phyloP scores from a whole-genome alignment of 805 yeast species.

The Ogataea ramenticola region DNA sequence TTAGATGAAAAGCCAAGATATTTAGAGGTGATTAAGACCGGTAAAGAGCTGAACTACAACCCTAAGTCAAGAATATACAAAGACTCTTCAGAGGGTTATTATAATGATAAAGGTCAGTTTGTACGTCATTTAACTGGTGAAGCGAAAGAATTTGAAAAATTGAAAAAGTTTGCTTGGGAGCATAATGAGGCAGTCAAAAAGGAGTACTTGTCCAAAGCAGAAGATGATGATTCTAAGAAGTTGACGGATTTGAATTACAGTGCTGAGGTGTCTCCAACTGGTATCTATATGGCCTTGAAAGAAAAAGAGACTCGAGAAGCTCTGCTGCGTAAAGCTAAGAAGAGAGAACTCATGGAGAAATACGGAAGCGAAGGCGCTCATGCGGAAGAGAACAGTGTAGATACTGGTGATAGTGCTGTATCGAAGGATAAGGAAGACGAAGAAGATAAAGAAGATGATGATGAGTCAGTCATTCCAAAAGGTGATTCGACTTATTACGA shows the following conservation, averaged over 20 bases:
- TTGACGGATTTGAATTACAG: conserved; percentile 18
- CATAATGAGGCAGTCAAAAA: conserved; percentile 7
- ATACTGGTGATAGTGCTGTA: not conserved
- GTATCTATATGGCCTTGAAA: conserved; percentile 30
- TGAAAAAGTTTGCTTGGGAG: conserved; percentile 46
- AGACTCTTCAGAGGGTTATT: conserved; percentile 24
- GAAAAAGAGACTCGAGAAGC: conserved; percentile 24
- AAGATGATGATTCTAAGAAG: conserved; percentile 6
- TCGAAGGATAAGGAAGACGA: not conserved
- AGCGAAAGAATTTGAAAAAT: conserved; percentile 42
- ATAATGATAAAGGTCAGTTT: conserved; percentile 36
- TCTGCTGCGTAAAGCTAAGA: conserved; percentile 21
- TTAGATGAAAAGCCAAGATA: conserved; percentile 75
- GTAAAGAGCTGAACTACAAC: conserved; percentile 39
- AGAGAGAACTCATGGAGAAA: conserved; percentile 26
- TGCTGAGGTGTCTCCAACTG: conserved; percentile 42
- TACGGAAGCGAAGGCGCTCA: conserved; percentile 35
- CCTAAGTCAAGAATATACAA: conserved; percentile 42
- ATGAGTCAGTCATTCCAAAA: not conserved
- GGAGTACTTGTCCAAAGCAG: conserved; percentile 8
- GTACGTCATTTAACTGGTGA: conserved; percentile 51
- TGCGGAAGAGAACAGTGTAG: too few relatives aligned
- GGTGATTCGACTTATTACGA: conserved; percentile 2
- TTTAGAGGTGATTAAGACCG: conserved; percentile 40
- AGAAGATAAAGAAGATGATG: not conserved